These are phyloP conservation scores for Irpex lacteus DNA, from an alignment of 1,284 basidiomycete genomes.

Conservation along the genomic window DNA sequence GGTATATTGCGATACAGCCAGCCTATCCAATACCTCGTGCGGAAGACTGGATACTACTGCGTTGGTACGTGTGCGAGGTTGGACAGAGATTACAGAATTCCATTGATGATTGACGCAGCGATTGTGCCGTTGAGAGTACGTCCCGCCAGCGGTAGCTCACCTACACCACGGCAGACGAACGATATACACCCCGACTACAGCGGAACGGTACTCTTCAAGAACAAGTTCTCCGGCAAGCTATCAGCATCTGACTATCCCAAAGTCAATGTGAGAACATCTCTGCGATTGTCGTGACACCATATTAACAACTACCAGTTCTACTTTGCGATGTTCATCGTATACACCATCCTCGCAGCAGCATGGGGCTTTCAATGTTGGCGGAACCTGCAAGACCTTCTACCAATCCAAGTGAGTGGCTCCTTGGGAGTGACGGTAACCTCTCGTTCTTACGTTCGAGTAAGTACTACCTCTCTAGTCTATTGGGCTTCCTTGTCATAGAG, in stretches of 20 bases:
- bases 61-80: constrained; percentile 58
- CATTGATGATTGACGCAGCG: constrained; percentile 40
- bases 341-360: constrained; percentile 60
- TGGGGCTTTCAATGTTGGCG: constrained; percentile 89
- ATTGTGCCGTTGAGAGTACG: constrained; percentile 81
- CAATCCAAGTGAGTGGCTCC: constrained; percentile 65
- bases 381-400: constrained; percentile 81
- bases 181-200: constrained; percentile 79
- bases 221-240: constrained; percentile 86
- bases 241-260: constrained; percentile 98
- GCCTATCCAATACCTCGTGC: constrained; percentile 79
- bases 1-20: constrained; percentile 49
- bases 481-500: constrained; percentile 88
- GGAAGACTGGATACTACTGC: constrained; percentile 92
- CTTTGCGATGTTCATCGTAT: constrained; percentile 77
- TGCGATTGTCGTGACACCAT: neutral
- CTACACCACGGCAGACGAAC: constrained; percentile 34
- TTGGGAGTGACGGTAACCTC: neutral
- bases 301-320: constrained; percentile 68
- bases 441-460: constrained; percentile 31
- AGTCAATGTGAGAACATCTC: constrained; percentile 70
- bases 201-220: constrained; percentile 84
- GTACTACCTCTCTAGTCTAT: constrained; percentile 93
- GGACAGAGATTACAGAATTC: too few relatives aligned
- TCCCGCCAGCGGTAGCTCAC: constrained; percentile 19